These are phyloP conservation scores for Apiospora saccharicola DNA, from an alignment of 2,329 filamentous ascomycete genomes.

Conservation along the genomic window DNA sequence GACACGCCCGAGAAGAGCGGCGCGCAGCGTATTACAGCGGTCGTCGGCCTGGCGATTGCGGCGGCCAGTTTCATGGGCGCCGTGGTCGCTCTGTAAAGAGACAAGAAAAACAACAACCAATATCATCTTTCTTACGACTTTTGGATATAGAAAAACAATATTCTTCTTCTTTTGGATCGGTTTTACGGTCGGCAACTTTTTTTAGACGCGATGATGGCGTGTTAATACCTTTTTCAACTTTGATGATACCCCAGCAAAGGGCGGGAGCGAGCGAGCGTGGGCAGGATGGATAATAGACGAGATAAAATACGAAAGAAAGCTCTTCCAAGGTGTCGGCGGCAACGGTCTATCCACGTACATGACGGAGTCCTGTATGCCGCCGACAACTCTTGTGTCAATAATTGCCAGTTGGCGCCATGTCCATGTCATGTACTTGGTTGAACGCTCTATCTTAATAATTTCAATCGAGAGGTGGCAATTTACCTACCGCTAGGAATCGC, in stretches of 20 bases:
- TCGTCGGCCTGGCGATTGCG: constrained; percentile 31
- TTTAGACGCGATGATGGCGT: not conserved
- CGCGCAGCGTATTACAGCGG: constrained; percentile 16
- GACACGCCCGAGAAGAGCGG: not conserved
- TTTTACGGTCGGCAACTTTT: not conserved
- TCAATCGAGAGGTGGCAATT: not conserved
- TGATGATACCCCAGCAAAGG: constrained; percentile 21
- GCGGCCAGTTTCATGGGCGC: constrained; percentile 34
- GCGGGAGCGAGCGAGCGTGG: not conserved
- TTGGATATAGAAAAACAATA: not conserved
- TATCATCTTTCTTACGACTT: not conserved
- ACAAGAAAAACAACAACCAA: too few relatives aligned
- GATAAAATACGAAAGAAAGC: not conserved
- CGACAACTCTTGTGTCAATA: not conserved
- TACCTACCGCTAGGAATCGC: not conserved
- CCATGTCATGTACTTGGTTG: not conserved
- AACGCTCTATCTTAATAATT: not conserved
- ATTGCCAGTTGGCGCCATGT: not conserved
- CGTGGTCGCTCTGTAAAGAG: constrained; percentile 32
- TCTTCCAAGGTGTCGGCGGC: not conserved
- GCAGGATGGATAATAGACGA: not conserved
- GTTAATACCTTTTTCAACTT: not conserved
- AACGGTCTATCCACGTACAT: not conserved
- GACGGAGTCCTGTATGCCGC: not conserved
- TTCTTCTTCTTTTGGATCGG: not conserved